These are phyloP conservation scores for Citrus maxima DNA, from an alignment of 345 rosid species.

Conservation along the genomic window DNA sequence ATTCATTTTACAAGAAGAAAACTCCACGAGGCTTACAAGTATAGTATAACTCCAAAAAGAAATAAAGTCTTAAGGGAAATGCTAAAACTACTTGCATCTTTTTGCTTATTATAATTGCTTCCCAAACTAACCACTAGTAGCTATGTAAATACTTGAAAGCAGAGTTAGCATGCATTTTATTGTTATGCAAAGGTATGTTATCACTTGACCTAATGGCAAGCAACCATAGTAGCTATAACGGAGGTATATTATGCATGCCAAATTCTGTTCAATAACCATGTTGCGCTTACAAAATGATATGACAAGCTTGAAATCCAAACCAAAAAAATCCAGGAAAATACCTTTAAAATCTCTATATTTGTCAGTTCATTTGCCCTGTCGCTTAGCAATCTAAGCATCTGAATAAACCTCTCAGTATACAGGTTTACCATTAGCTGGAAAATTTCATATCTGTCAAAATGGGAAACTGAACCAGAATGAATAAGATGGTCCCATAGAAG, in stretches of 20 bases:
- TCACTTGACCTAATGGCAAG: not conserved
- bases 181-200: not conserved
- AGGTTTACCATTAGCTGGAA: constrained; percentile 99
- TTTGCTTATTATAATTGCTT: not conserved
- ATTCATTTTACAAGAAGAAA: not conserved
- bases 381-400: constrained; percentile 96
- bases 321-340: constrained; percentile 21
- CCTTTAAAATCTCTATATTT: constrained; percentile 98
- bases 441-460: constrained; percentile 87
- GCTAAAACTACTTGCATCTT: not conserved
- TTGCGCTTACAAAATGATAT: not conserved
- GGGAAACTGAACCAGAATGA: constrained; percentile 17
- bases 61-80: not conserved
- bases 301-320: not conserved
- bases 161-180: not conserved
- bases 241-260: not conserved
- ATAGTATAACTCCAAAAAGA: not conserved
- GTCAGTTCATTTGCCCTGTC: constrained; percentile 86
- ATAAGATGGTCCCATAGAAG: not conserved
- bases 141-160: not conserved
- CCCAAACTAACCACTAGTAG: not conserved
- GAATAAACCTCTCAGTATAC: constrained; percentile 97
- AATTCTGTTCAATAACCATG: constrained; percentile 3
- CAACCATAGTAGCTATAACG: not conserved
- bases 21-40: not conserved